These are phyloP conservation scores for Apophysomyces trapeziformis DNA, from an alignment of 371 early-diverging fungal species.

Conservation along the genomic window DNA sequence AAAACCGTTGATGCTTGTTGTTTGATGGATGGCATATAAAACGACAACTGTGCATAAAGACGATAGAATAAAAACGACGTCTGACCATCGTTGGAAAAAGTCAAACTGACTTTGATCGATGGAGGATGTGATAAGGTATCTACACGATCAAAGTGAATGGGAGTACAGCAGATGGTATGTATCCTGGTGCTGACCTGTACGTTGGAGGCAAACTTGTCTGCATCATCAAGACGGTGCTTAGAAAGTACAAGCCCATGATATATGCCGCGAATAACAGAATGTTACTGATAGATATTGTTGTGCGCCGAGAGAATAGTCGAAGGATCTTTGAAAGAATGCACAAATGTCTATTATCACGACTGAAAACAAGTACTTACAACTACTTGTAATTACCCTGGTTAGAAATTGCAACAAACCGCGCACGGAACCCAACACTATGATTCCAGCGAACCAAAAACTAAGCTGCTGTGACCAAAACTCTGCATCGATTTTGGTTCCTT, in stretches of 20 bases:
- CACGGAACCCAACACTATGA: constrained; percentile 86
- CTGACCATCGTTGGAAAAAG: constrained; percentile 94
- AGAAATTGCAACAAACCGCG: constrained; percentile 85
- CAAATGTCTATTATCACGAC: neutral
- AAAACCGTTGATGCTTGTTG: constrained; percentile 50
- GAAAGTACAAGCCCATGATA: constrained; percentile 92
- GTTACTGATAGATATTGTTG: constrained; percentile 64
- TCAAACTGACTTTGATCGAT: constrained; percentile 81
- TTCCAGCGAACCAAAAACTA: constrained; percentile 88
- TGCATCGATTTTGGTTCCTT: constrained; percentile 69
- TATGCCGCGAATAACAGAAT: constrained; percentile 82
- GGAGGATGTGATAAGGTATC: constrained; percentile 79
- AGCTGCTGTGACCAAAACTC: constrained; percentile 90
- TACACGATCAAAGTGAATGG: constrained; percentile 18
- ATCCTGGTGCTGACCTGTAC: constrained; percentile 57
- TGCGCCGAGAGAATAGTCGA: constrained; percentile 62
- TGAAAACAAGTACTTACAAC: neutral
- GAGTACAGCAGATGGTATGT: constrained; percentile 8
- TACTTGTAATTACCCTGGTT: constrained; percentile 59
- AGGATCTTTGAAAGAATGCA: constrained; percentile 47
- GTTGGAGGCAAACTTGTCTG: constrained; percentile 84
- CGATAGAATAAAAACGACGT: constrained; percentile 86
- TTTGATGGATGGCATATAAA: constrained; percentile 73
- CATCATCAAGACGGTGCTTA: constrained; percentile 90
- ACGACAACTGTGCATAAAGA: constrained; percentile 69